Evolutionary conservation across 1,139 yeast genomes (phyloP).

Genomic region (Yamadazyma conglobata): DNA sequence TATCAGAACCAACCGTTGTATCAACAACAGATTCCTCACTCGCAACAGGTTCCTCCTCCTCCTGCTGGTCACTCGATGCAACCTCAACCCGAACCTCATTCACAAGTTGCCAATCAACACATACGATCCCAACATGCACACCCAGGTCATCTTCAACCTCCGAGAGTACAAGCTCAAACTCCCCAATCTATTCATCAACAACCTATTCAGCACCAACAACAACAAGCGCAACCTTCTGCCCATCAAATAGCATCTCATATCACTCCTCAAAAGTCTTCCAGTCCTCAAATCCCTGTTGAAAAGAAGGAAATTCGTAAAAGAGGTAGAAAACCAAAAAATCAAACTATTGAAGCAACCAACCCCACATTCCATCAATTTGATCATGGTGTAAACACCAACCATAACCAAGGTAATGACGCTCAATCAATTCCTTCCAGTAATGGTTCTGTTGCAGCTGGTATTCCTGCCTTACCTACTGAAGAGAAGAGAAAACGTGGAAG

Average conservation of each 20-base stretch:
- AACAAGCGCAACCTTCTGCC: too few relatives aligned
- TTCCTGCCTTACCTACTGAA: constrained; percentile 7
- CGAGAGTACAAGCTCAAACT: constrained; percentile 11
- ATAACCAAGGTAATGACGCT: too few relatives aligned
- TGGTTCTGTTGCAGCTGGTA: neutral
- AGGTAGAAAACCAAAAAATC: constrained; percentile 12
- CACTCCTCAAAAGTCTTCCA: constrained; percentile 1
- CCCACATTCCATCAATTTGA: constrained; percentile 11
- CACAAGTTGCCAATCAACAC: constrained; percentile 7
- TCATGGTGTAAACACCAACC: constrained; percentile 1
- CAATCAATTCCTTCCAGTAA: constrained; percentile 1
- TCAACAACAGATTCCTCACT: constrained; percentile 2
- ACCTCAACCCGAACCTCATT: too few relatives aligned
- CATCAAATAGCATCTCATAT: neutral
- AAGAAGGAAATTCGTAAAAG: constrained; percentile 8
- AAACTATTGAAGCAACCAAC: constrained; percentile 9
- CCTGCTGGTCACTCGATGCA: too few relatives aligned
- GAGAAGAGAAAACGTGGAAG: constrained; percentile 43
- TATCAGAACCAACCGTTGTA: constrained; percentile 2
- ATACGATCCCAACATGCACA: constrained; percentile 5
- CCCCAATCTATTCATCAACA: constrained; percentile 1
- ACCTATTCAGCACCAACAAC: constrained; percentile 1
- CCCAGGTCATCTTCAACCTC: constrained; percentile 5
- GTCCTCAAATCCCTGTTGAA: neutral
- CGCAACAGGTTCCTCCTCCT: neutral